phyloP scores from a whole-genome alignment of 805 yeast species.

The Ogataea degrootiae region DNA sequence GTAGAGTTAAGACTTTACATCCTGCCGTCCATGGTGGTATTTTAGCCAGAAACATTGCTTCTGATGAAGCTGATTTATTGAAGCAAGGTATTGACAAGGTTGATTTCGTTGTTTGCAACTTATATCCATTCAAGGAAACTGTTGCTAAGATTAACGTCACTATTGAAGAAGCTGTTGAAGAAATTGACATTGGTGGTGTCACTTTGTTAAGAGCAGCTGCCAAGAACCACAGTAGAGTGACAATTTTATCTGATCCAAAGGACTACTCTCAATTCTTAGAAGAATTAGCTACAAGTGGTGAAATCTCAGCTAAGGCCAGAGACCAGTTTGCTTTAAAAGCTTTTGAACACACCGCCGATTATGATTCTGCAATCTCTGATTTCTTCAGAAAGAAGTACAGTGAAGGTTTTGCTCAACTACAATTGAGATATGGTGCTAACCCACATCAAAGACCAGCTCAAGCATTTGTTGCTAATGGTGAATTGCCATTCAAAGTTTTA shows the following conservation, averaged over 20 bases:
- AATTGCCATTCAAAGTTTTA: constrained; percentile 89
- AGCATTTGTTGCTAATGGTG: constrained; percentile 83
- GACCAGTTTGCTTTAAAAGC: constrained; percentile 91
- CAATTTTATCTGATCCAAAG: constrained; percentile 89
- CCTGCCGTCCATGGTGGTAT: constrained; percentile 99
- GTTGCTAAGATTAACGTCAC: constrained; percentile 94
- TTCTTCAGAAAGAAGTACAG: constrained; percentile 96
- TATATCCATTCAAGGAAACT: constrained; percentile 97
- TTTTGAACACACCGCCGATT: constrained; percentile 97
- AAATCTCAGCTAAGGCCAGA: constrained; percentile 66
- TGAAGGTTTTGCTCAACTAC: constrained; percentile 83
- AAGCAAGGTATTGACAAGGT: constrained; percentile 93
- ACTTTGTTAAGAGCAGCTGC: constrained; percentile 98
- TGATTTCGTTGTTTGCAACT: constrained; percentile 94
- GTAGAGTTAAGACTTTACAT: constrained; percentile 96
- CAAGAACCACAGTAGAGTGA: constrained; percentile 94
- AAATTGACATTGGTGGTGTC: constrained; percentile 97
- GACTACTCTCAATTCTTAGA: constrained; percentile 86
- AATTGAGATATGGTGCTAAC: constrained; percentile 96
- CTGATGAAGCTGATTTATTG: constrained; percentile 83
- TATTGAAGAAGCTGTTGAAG: constrained; percentile 96
- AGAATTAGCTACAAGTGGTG: constrained; percentile 64
- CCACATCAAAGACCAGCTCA: constrained; percentile 99
- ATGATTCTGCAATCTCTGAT: constrained; percentile 93
- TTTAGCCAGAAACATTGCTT: constrained; percentile 86